phyloP scores from a whole-genome alignment of 2,329 filamentous ascomycete genomes.

The Bertia moriformis region DNA sequence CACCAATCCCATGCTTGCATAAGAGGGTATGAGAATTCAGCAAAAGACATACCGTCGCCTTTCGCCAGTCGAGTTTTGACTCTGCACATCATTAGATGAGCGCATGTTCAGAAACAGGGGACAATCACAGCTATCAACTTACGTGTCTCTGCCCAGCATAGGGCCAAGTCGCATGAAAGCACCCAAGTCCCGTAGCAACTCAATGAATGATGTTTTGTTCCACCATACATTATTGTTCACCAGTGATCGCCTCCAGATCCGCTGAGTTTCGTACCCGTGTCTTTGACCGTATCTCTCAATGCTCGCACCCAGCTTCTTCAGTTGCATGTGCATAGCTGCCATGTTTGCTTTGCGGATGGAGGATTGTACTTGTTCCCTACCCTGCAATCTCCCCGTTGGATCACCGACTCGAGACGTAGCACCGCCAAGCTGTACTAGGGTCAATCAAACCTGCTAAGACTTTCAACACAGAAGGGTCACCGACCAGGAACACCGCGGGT shows the following conservation, averaged over 20 bases:
- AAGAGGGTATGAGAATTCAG: conserved; percentile 56
- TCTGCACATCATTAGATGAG: not conserved
- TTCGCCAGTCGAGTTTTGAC: conserved; percentile 45
- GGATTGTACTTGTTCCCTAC: conserved; percentile 18
- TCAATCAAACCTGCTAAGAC: conserved; percentile 29
- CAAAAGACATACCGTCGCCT: conserved; percentile 53
- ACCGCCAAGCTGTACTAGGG: conserved; percentile 27
- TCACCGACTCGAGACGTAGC: conserved; percentile 36
- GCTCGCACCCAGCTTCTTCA: conserved; percentile 13
- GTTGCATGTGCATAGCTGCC: conserved; percentile 28
- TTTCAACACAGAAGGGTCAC: too few relatives aligned
- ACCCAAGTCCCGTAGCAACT: conserved; percentile 40
- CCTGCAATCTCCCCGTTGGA: conserved; percentile 28
- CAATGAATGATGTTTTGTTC: conserved; percentile 33
- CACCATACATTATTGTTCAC: conserved; percentile 48
- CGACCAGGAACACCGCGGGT: conserved; percentile 24
- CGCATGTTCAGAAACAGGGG: not conserved
- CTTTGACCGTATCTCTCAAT: not conserved
- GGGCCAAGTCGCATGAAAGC: conserved; percentile 40
- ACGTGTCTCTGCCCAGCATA: conserved; percentile 55
- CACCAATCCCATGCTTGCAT: conserved; percentile 59
- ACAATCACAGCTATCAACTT: conserved; percentile 17
- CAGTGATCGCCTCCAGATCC: conserved; percentile 30
- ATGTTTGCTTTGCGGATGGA: conserved; percentile 26
- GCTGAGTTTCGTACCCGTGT: conserved; percentile 24